Evolutionary conservation across 148 eudicot genomes (phyloP), one percentile per base, ranked within the genome.

Genomic region (Rhododendron ferrugineum): DNA sequence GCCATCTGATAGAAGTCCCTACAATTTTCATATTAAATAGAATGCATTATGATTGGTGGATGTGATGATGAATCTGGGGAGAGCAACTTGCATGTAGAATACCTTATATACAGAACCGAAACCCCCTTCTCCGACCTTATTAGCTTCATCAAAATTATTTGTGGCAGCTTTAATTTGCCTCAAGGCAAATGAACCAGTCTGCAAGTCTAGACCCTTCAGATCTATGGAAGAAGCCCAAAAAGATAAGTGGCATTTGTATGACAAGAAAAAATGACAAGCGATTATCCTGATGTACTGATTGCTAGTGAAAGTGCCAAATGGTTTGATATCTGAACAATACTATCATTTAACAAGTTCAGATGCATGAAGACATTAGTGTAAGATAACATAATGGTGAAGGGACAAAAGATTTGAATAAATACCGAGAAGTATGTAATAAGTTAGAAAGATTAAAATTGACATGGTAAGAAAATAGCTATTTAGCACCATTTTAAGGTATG

Each of bases 1-100:
- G 58, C 91, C 91, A 30, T 89, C 91, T 46, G 79, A 72, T 77
- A 91, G 68, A 68, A 79, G 66, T 68, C 93, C 93, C 93, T 91
- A 60, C 80, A 86, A 28, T 40, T 40, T 40, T 40, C 44, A 40
- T 5, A 40, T 40, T 40, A 40, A 5, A 40, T 0, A 37, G 42
- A 5, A 40, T 40, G 44, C 44, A 40, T 40, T 40, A 40, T 0
- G 8, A 40, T 40, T 0, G 8, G 0, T 40, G 0, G 44, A 40
- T 40, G 44, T 40, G 44, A 40, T 5, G 44, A 40, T 40, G 44
- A 40, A 40, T 40, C 1, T 6, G 7, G 44, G 44, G 0, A 40
- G 44, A 40, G 44, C 8, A 40, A 40, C 8, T 0, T 6, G 1
- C 44, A 6, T 40, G 44, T 40, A 40, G 44, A 5, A 40, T 82